Evolutionary conservation across 2,329 filamentous ascomycete species (phyloP).

Genomic region (Eutypa lata): DNA sequence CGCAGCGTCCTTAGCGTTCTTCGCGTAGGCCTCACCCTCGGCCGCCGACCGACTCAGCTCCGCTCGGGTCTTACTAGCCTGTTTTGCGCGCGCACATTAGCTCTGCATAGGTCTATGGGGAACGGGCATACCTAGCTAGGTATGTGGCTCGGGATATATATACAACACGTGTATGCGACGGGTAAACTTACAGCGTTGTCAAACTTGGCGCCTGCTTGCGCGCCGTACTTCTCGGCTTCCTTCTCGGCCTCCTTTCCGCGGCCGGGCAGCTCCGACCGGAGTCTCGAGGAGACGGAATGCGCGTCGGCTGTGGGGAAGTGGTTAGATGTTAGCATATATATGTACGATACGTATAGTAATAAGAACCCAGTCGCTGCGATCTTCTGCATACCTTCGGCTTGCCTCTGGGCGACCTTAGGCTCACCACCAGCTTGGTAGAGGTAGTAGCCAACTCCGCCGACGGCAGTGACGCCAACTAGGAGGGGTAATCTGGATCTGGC

Average conservation of each 20-base stretch:
- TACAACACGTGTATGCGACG: background rate
- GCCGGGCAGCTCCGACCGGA: slow-evolving; percentile 65
- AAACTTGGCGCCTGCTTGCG: slow-evolving; percentile 61
- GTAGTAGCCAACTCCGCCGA: slow-evolving; percentile 79
- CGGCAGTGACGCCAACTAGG: slow-evolving; percentile 59
- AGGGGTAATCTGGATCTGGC: slow-evolving; percentile 45
- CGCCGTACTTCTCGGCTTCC: slow-evolving; percentile 59
- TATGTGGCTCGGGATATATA: too few species aligned
- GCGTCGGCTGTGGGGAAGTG: slow-evolving; percentile 63
- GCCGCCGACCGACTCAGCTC: slow-evolving; percentile 61
- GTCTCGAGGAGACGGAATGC: slow-evolving; percentile 61
- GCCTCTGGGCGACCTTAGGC: slow-evolving; percentile 78
- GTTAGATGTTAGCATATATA: slow-evolving; percentile 7
- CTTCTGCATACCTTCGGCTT: slow-evolving; percentile 69
- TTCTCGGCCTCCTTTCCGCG: slow-evolving; percentile 61
- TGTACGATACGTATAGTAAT: too few species aligned
- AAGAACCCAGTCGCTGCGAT: too few species aligned
- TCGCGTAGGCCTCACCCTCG: slow-evolving; percentile 56
- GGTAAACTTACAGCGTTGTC: slow-evolving; percentile 62
- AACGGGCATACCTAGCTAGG: too few species aligned
- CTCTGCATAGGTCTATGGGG: too few species aligned
- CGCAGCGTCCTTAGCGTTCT: slow-evolving; percentile 61
- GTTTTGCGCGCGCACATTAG: slow-evolving; percentile 10
- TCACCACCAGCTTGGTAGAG: slow-evolving; percentile 83
- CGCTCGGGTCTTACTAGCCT: slow-evolving; percentile 62